phyloP scores from a whole-genome alignment of 1,284 basidiomycete genomes.

The Moniliophthora roreri region DNA sequence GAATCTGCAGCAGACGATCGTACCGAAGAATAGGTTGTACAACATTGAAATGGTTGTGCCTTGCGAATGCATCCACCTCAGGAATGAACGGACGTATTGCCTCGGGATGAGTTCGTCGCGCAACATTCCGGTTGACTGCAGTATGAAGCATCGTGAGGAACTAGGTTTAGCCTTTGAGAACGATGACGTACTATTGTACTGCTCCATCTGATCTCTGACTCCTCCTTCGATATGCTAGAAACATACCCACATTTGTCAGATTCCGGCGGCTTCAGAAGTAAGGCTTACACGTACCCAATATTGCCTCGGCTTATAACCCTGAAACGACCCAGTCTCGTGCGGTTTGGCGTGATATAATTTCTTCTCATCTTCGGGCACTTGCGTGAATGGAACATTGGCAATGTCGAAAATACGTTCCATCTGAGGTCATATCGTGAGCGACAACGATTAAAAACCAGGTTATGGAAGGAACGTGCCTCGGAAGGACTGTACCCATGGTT shows the following conservation, averaged over 20 bases:
- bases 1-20: conserved; percentile 7
- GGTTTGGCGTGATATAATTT: conserved; percentile 45
- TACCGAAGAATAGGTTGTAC: conserved; percentile 50
- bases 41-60: conserved; percentile 50
- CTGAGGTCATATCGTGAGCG: conserved; percentile 22
- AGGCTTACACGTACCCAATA: conserved; percentile 44
- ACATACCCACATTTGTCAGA: not conserved
- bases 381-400: conserved; percentile 57
- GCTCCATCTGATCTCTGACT: conserved; percentile 57
- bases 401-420: conserved; percentile 62
- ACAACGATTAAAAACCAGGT: not conserved
- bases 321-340: conserved; percentile 50
- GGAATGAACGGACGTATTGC: conserved; percentile 52
- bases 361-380: conserved; percentile 59
- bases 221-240: conserved; percentile 52
- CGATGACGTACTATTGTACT: conserved; percentile 48
- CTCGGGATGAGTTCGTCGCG: conserved; percentile 45
- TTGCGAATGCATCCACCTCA: conserved; percentile 54
- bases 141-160: too few species aligned
- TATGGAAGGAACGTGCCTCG: not conserved
- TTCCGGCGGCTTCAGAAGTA: not conserved
- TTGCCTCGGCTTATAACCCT: conserved; percentile 58
- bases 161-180: not conserved
- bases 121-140: conserved; percentile 51
- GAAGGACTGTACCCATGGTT: conserved; percentile 31